Percentiles rank a stretch among this genome's conserved stretches.
phyloP scores from a whole-genome alignment of 2,329 filamentous ascomycete genomes.

The Aspergillus sclerotialis region DNA sequence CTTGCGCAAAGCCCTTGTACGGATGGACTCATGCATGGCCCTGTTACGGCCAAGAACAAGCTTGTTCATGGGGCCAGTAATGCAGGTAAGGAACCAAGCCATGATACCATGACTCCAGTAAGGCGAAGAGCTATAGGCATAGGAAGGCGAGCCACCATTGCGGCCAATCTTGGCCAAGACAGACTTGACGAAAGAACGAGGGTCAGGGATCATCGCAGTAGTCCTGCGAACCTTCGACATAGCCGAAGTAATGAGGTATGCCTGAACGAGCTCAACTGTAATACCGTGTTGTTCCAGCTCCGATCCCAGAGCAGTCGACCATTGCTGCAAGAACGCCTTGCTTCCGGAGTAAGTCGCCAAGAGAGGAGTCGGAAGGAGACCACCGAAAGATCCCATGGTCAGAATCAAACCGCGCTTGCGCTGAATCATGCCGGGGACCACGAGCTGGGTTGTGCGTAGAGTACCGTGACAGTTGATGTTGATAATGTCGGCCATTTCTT shows the following conservation, averaged over 20 bases:
- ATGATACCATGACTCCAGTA: constrained; percentile 89
- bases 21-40: constrained; percentile 74
- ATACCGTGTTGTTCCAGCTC: constrained; percentile 77
- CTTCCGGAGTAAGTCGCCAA: constrained; percentile 94
- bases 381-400: constrained; percentile 96
- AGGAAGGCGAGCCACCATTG: constrained; percentile 67
- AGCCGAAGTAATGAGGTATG: constrained; percentile 87
- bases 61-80: constrained; percentile 52
- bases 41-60: constrained; percentile 56
- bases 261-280: constrained; percentile 84
- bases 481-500: constrained; percentile 84
- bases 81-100: constrained; percentile 67
- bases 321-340: constrained; percentile 97
- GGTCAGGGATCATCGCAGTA: constrained; percentile 70
- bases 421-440: constrained; percentile 76
- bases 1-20: constrained; percentile 75
- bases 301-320: constrained; percentile 77
- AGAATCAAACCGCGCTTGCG: constrained; percentile 83
- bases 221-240: constrained; percentile 93
- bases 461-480: constrained; percentile 93
- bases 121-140: constrained; percentile 79
- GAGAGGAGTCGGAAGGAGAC: constrained; percentile 82
- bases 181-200: constrained; percentile 72
- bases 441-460: constrained; percentile 75
- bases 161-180: constrained; percentile 74